Evolutionary conservation across 305 asterid species (phyloP), one percentile per base, ranked within the genome.

Genomic region (Withania somnifera): DNA sequence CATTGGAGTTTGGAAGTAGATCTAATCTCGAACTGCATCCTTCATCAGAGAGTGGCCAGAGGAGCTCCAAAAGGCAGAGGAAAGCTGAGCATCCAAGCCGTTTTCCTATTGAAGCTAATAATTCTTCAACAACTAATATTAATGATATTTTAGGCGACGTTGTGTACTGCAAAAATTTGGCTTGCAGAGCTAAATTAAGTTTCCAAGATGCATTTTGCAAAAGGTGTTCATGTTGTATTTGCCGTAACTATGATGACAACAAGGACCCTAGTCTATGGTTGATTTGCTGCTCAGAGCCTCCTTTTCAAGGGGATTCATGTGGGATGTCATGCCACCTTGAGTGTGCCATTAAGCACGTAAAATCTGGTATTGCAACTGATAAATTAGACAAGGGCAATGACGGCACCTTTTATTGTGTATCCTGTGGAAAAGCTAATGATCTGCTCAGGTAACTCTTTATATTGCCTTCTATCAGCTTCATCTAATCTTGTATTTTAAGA

Each of bases 261-360:
- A 95, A 95, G 89, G 99, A 95, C 87, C 99, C 99, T 7, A 90
- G 98, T 86, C 89, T 94, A 67, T 95, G 99, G 99, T 86, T 95
- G 64, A 82, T 84, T 87, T 95, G 99, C 92, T 88, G 86, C 87
- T 91, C 99, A 7, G 99, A 95, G 45, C 91, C 91, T 83, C 99
- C 99, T 5, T 93, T 89, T 84, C 83, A 81, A 79, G 94, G 94
- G 11, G 85, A 84, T 69, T 90, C 98, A 13, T 95, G 99, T 82
- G 96, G 98, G 78, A 88, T 94, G 93, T 95, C 99, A 13, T 91
- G 97, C 85, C 99, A 95, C 87, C 98, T 95, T 40, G 99, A 95
- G 61, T 95, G 99, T 82, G 97, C 98, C 73, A 84, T 95, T 57
- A 84, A 76, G 63, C 93, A 91, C 84, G 91, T 88, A 79, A 89